Evolutionary conservation across 108 stramenopile species (phyloP).

Genomic region (Nitzschia sp.): DNA sequence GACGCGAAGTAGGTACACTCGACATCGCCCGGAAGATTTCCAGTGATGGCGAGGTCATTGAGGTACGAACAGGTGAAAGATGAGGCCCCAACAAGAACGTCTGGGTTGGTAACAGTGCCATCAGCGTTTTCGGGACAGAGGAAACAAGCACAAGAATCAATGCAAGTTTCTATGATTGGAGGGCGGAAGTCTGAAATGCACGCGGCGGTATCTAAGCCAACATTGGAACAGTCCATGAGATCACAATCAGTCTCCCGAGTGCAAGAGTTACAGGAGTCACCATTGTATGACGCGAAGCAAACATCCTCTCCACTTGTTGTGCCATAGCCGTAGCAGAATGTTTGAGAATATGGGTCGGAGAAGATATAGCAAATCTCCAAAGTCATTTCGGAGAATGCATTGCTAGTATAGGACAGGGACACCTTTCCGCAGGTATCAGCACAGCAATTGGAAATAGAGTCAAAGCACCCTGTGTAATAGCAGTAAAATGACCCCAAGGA

Average conservation of each 20-base stretch:
- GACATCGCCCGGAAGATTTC: background rate
- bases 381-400: background rate
- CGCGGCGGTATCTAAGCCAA: background rate
- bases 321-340: slow-evolving; percentile 9
- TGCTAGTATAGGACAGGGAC: background rate
- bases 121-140: slow-evolving; percentile 6
- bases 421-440: slow-evolving; percentile 1
- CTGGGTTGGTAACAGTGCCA: slow-evolving; percentile 1
- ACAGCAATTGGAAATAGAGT: slow-evolving; percentile 7
- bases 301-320: background rate
- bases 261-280: slow-evolving; percentile 6
- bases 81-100: background rate
- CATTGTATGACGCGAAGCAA: slow-evolving; percentile 17
- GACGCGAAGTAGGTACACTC: background rate
- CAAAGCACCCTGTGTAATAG: slow-evolving; percentile 6
- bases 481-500: background rate
- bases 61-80: slow-evolving; percentile 4
- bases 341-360: slow-evolving; percentile 2
- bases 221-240: slow-evolving; percentile 6
- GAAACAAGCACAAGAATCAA: slow-evolving; percentile 4
- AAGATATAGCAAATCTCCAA: slow-evolving; percentile 9
- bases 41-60: background rate
- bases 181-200: slow-evolving; percentile 9
- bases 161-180: slow-evolving; percentile 2
- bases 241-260: background rate